phyloP scores from a whole-genome alignment of 2,329 filamentous ascomycete species.

The Diaporthe vexans region DNA sequence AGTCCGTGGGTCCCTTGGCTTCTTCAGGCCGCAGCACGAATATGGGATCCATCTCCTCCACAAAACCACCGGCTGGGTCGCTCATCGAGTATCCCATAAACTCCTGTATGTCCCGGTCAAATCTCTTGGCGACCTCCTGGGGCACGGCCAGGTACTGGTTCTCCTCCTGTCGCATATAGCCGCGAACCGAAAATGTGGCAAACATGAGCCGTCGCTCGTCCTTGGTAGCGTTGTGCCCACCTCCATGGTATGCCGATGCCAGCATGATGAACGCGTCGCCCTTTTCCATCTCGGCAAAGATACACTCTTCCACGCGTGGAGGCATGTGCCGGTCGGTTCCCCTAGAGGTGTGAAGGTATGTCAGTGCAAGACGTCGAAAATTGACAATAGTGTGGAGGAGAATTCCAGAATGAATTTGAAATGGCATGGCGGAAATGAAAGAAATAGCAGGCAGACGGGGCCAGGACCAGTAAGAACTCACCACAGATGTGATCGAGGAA shows the following conservation, averaged over 20 bases:
- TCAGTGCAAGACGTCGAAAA: background rate
- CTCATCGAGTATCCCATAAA: conserved; percentile 24
- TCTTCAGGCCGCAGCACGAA: conserved; percentile 12
- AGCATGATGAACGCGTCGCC: conserved; percentile 24
- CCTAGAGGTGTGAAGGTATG: background rate
- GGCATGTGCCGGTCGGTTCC: conserved; percentile 13
- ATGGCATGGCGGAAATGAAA: too few species aligned
- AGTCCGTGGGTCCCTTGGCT: background rate
- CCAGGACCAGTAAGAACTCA: background rate
- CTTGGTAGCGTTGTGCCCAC: background rate
- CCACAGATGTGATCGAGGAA: conserved; percentile 9
- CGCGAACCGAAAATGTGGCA: conserved; percentile 8
- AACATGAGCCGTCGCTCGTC: conserved; percentile 20
- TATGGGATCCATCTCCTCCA: conserved; percentile 21
- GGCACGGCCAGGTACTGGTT: conserved; percentile 19
- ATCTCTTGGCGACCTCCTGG: background rate
- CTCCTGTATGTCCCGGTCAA: conserved; percentile 12
- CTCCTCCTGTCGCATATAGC: conserved; percentile 14
- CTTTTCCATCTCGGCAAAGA: conserved; percentile 18
- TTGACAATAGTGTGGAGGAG: background rate
- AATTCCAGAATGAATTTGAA: too few species aligned
- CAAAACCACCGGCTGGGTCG: background rate
- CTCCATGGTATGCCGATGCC: conserved; percentile 11
- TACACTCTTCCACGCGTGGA: conserved; percentile 13
- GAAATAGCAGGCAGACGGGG: too few species aligned